A percentile compares a stretch with the other conserved stretches of the same genome.
These are phyloP conservation scores for Penicillium sp. DNA, from an alignment of 2,329 filamentous ascomycete species.

Conservation along the genomic window DNA sequence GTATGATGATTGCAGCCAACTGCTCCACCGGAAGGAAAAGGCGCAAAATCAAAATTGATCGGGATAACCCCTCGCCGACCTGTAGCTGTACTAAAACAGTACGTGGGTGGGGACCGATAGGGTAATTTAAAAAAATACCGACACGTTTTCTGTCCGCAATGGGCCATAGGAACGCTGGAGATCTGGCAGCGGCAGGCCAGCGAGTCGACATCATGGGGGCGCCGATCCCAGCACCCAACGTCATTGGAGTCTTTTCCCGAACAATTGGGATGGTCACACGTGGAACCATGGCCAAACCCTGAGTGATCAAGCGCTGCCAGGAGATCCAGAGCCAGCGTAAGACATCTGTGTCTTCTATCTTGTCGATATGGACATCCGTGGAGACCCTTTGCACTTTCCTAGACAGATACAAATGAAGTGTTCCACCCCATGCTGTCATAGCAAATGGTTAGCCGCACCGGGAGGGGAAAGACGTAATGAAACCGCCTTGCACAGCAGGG, in stretches of 20 bases:
- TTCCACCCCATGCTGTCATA: not conserved
- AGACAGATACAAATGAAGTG: not conserved
- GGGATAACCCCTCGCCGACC: not conserved
- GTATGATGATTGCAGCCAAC: conserved; percentile 8
- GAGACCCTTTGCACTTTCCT: not conserved
- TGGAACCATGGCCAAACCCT: not conserved
- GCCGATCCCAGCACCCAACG: conserved; percentile 19
- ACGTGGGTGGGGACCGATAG: conserved; percentile 2
- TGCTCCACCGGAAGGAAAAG: conserved; percentile 12
- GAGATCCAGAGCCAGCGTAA: no score
- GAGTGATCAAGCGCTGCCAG: not conserved
- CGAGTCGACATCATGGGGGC: conserved; percentile 22
- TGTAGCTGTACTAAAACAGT: conserved; percentile 1
- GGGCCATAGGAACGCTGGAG: not conserved
- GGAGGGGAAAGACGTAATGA: conserved; percentile 1
- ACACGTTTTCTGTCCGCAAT: conserved; percentile 4
- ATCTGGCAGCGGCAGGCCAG: conserved; percentile 15
- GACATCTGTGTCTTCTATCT: not conserved
- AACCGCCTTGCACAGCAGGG: conserved; percentile 4
- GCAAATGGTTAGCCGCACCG: not conserved
- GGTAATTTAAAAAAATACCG: conserved; percentile 1
- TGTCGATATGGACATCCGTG: not conserved
- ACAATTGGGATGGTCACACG: conserved; percentile 10
- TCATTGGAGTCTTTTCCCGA: conserved; percentile 7
- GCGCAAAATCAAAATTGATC: conserved; percentile 7